These are phyloP conservation scores for Russula sp. DNA, from an alignment of 768 basidiomycete genomes.

Conservation along the genomic window DNA sequence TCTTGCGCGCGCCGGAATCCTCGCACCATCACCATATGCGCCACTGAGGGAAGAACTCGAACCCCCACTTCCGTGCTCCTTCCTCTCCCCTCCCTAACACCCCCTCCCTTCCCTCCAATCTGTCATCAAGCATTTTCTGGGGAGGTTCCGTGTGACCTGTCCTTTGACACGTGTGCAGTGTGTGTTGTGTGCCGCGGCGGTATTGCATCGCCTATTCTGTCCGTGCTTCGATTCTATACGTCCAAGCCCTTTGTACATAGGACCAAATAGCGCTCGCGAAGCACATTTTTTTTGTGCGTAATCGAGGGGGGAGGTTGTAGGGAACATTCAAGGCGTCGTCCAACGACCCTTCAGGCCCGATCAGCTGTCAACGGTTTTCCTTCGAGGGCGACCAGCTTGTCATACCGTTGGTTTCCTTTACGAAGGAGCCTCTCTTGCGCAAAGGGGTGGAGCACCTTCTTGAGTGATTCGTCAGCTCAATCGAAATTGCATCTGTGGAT, in stretches of 20 bases:
- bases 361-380: neutral
- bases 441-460: neutral
- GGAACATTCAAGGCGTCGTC: neutral
- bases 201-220: constrained; percentile 1
- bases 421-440: neutral
- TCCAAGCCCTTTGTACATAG: constrained; percentile 3
- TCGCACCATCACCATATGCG: neutral
- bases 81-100: neutral
- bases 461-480: neutral
- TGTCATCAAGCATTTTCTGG: neutral
- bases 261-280: constrained; percentile 3
- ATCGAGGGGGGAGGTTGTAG: neutral
- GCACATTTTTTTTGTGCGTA: neutral
- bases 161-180: constrained; percentile 5
- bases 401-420: no score
- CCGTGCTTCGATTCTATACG: constrained; percentile 14
- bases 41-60: no score
- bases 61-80: neutral
- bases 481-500: neutral
- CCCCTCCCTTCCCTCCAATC: neutral
- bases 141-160: neutral
- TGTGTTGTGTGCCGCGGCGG: neutral
- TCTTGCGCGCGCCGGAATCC: neutral
- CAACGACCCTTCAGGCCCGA: neutral
- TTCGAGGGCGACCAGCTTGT: neutral